Base-by-base conservation (phyloP, 2,329 filamentous ascomycete genomes). In the Blumeria hordei region DNA sequence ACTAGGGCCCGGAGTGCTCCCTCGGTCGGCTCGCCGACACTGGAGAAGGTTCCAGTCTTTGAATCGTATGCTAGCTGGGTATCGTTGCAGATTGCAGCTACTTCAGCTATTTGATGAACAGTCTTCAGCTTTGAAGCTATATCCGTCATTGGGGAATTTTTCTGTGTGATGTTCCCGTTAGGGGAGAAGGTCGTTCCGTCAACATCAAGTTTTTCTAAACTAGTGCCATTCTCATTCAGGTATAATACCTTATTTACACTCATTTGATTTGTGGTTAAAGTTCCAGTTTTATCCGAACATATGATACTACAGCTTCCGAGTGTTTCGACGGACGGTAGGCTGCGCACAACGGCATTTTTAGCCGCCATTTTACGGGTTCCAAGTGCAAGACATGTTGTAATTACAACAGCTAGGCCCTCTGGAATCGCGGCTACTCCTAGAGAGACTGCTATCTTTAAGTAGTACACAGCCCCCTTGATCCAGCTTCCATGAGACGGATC, bases 211-310 rank as follows among this genome's bases (percentile, higher is more conserved):
- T 94, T 88, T 62, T 88, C 85, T 28, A 96, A 72, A 57, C 78
- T 81, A 55, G 72, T 77, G 52, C 86, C 88, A 57, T 76, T 69
- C 60, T 84, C 79, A 63, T 78, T 81, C 61, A 98, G 74, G 66
- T 88, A 86, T 51, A 94, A 85, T 55, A 96, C 71, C 70, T 90
- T 94, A 72, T 81, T 92, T 56, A 95, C 92, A 65, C 92, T 96
- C 92, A 98, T 98, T 70, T 96, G 88, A 71, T 98, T 98, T 43
- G 92, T 98, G 10, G 92, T 98, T 66, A 98, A 71, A 52, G 92
- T 98, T 62, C 92, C 93, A 5, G 92, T 98, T 75, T 98, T 98
- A 74, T 98, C 92, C 3, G 93, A 98, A 73, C 93, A 98, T 67
- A 98, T 95, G 56, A 98, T 88, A 65, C 92, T 98, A 77, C 92